These are phyloP conservation scores for Hippophae tibetana DNA, from an alignment of 306 rosid genomes.

Conservation along the genomic window DNA sequence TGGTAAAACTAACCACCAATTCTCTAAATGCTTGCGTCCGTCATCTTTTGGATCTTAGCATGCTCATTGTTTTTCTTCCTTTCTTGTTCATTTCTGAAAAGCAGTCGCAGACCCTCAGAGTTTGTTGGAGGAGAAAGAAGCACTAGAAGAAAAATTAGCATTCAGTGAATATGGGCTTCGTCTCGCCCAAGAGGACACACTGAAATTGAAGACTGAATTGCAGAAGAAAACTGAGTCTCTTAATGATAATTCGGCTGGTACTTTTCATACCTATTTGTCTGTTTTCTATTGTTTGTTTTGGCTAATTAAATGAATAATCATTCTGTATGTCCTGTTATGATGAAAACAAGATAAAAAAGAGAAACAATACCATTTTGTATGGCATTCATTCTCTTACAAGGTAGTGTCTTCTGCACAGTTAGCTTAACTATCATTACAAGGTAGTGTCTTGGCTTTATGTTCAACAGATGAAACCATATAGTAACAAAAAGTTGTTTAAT, in stretches of 20 bases:
- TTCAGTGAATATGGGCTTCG: slow-evolving; percentile 86
- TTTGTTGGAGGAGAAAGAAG: slow-evolving; percentile 80
- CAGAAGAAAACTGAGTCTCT: slow-evolving; percentile 49
- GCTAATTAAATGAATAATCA: too few relatives aligned
- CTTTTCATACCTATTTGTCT: slow-evolving; percentile 7
- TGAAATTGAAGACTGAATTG: slow-evolving; percentile 50
- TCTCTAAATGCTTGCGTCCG: too few relatives aligned
- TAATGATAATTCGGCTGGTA: slow-evolving; percentile 43
- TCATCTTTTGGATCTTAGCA: too few relatives aligned
- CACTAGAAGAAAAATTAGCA: slow-evolving; percentile 71
- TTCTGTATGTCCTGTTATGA: too few relatives aligned
- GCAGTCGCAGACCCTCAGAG: slow-evolving; percentile 93
- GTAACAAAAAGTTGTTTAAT: neutral
- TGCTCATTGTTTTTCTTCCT: slow-evolving; percentile 12
- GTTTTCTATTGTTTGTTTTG: neutral
- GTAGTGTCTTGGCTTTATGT: slow-evolving; percentile 1
- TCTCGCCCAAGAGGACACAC: slow-evolving; percentile 81
- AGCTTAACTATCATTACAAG: too few relatives aligned
- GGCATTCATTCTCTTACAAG: slow-evolving; percentile 1
- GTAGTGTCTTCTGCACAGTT: neutral
- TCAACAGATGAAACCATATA: neutral
- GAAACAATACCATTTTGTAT: neutral
- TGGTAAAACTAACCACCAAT: too few relatives aligned
- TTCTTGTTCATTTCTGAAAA: slow-evolving; percentile 25
- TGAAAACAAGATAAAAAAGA: too few relatives aligned